Evolutionary conservation across 2,329 filamentous ascomycete genomes (phyloP).

Genomic region (Byssochlamys sp.): DNA sequence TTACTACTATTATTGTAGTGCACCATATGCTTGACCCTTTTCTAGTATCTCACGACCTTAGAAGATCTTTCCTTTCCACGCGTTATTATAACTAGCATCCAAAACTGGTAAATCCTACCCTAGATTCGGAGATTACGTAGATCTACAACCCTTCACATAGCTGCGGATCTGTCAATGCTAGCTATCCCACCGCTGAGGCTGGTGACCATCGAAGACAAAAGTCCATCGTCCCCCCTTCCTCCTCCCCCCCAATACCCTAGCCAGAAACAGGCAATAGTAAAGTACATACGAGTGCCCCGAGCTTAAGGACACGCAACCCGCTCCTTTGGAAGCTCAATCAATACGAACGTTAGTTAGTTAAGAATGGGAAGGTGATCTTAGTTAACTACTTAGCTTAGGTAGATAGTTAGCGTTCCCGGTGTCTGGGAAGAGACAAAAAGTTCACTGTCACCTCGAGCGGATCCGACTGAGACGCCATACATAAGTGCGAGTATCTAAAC

Average conservation of each 20-base stretch:
- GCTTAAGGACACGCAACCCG: background rate
- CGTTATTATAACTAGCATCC: too few species aligned
- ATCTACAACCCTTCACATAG: too few species aligned
- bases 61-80: too few species aligned
- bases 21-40: too few species aligned
- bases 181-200: background rate
- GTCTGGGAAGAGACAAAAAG: background rate
- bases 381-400: background rate
- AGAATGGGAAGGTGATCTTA: background rate
- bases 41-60: too few species aligned
- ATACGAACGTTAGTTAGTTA: background rate
- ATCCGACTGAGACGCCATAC: background rate
- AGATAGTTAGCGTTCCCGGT: background rate
- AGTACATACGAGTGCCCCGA: background rate
- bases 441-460: background rate
- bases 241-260: background rate
- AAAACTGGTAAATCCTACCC: too few species aligned
- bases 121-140: too few species aligned
- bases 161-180: background rate
- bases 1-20: too few species aligned
- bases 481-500: too few species aligned
- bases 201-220: background rate
- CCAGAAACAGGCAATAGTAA: background rate
- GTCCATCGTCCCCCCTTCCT: background rate
- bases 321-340: background rate